phyloP scores from a whole-genome alignment of 805 yeast species.

The Cyberlindnera maclurae region DNA sequence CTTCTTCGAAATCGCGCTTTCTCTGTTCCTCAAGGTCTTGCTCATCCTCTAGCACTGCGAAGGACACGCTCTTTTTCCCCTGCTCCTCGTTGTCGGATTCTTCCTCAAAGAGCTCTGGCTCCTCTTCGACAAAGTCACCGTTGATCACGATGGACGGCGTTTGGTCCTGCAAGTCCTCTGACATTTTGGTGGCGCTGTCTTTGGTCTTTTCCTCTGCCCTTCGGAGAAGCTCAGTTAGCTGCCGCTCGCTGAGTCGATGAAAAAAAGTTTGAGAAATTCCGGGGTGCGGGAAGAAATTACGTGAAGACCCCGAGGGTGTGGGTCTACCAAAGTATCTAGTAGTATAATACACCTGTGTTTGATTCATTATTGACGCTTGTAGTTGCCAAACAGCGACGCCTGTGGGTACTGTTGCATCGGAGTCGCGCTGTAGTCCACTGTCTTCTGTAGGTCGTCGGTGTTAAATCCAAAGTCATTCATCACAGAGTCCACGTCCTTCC shows the following conservation, averaged over 20 bases:
- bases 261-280: neutral
- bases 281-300: neutral
- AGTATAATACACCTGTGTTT: neutral
- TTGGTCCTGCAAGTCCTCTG: constrained; percentile 76
- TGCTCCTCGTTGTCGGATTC: constrained; percentile 34
- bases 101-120: constrained; percentile 24
- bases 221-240: neutral
- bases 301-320: neutral
- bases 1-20: constrained; percentile 86
- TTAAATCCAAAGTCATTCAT: constrained; percentile 93
- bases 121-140: constrained; percentile 43
- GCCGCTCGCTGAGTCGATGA: constrained; percentile 1
- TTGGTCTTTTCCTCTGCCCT: neutral
- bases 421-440: neutral
- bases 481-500: constrained; percentile 80
- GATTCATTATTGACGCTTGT: neutral
- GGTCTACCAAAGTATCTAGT: neutral
- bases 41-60: constrained; percentile 64
- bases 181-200: constrained; percentile 38
- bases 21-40: constrained; percentile 74
- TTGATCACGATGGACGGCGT: constrained; percentile 78
- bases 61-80: constrained; percentile 70
- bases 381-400: constrained; percentile 1
- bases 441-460: constrained; percentile 28
- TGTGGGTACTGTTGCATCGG: neutral